Evolutionary conservation across 768 basidiomycete genomes (phyloP).

Genomic region (Boletus subparvulus): DNA sequence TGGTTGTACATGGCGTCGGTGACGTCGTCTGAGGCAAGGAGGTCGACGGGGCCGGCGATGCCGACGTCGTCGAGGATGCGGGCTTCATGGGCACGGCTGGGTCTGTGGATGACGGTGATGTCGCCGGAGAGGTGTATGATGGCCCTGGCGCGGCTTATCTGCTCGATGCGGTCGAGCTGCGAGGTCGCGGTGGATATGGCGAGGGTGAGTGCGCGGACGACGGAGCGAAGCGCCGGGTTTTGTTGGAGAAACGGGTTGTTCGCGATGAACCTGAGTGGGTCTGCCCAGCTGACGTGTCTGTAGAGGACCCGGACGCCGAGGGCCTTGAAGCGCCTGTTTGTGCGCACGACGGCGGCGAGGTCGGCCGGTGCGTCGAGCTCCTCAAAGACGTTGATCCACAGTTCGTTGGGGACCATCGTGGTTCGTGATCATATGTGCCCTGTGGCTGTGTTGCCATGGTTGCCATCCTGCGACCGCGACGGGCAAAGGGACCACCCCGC

Average conservation of each 20-base stretch:
- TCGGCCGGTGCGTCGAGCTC: slow-evolving; percentile 30
- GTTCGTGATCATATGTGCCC: background rate
- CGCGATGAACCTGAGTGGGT: slow-evolving; percentile 27
- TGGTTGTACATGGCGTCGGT: slow-evolving; percentile 22
- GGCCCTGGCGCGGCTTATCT: slow-evolving; percentile 28
- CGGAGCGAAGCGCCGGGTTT: slow-evolving; percentile 5
- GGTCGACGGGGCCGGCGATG: slow-evolving; percentile 18
- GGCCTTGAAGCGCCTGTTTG: slow-evolving; percentile 31
- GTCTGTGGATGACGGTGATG: slow-evolving; percentile 14
- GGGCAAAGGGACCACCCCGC: no score
- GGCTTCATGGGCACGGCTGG: slow-evolving; percentile 22
- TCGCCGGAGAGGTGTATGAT: slow-evolving; percentile 19
- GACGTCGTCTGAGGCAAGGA: slow-evolving; percentile 20
- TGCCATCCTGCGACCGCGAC: background rate
- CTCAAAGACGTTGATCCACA: slow-evolving; percentile 42
- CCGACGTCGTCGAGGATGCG: slow-evolving; percentile 26
- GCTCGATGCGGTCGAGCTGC: slow-evolving; percentile 27
- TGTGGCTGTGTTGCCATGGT: slow-evolving; percentile 3
- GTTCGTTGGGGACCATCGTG: slow-evolving; percentile 35
- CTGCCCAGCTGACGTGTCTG: slow-evolving; percentile 35
- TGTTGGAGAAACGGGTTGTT: slow-evolving; percentile 20
- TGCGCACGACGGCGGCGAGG: slow-evolving; percentile 32
- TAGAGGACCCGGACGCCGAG: slow-evolving; percentile 34
- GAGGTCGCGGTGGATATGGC: slow-evolving; percentile 24
- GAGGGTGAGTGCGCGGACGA: slow-evolving; percentile 25